Evolutionary conservation across 169 alveolate species (phyloP).

Genomic region (Eimeria praecox): DNA sequence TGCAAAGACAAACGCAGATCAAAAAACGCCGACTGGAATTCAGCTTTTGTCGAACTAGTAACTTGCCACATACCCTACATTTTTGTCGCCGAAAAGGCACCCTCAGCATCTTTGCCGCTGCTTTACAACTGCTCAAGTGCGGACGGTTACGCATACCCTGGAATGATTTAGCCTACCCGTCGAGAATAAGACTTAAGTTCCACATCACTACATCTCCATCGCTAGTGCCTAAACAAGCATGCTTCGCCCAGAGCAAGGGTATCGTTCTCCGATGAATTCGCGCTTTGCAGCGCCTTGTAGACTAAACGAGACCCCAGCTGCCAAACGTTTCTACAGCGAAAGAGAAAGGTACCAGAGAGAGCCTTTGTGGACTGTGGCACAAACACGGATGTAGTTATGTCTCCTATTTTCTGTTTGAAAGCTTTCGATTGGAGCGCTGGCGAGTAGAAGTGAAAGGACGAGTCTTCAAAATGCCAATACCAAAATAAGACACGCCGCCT

Average conservation of each 20-base stretch:
- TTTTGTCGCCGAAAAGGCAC: neutral
- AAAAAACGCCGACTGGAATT: neutral
- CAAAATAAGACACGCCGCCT: conserved; percentile 92
- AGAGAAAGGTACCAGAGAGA: conserved; percentile 55
- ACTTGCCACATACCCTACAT: neutral
- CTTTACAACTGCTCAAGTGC: neutral
- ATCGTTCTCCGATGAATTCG: neutral
- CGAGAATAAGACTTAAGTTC: conserved; percentile 93
- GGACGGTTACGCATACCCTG: neutral
- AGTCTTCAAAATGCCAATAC: conserved; percentile 89
- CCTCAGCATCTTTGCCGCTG: neutral
- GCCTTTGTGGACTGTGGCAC: conserved; percentile 89
- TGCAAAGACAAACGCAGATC: neutral
- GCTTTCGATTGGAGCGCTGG: conserved; percentile 85
- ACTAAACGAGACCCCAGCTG: neutral
- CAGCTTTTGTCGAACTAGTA: neutral
- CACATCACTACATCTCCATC: conserved; percentile 94
- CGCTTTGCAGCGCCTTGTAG: neutral
- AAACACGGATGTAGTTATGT: conserved; percentile 92
- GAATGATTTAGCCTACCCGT: conserved; percentile 82
- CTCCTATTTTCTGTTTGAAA: conserved; percentile 87
- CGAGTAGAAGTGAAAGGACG: conserved; percentile 84
- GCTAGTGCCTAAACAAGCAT: conserved; percentile 87
- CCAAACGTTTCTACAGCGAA: neutral
- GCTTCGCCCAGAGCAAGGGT: neutral